Evolutionary conservation across 208 protist species (phyloP), one percentile per base, ranked within the genome.

Genomic region (Balamuthia mandrillaris): DNA sequence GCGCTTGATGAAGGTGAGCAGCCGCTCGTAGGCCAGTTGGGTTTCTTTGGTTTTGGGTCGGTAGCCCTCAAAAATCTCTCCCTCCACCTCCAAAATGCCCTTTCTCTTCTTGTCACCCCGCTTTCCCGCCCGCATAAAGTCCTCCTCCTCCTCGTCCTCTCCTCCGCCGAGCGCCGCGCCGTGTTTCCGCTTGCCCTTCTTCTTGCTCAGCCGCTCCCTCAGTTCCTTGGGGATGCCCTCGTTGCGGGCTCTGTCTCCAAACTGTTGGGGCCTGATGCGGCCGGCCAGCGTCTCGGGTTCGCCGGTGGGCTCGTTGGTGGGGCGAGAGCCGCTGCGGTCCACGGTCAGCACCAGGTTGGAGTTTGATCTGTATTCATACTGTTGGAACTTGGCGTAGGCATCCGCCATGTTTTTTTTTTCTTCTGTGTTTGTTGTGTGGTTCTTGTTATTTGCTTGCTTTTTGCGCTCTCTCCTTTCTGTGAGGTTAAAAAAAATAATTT

Each of bases 41-140:
- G 95, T 96, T n/a, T 95, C 93, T 45, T 78, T 82, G 1, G 95
- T 96, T 45, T 94, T 91, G 27, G 95, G 95, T 29, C 75, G 31
- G 84, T 96, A 70, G 77, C 56, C 56, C 27, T 70, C 52, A 39
- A 70, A 84, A 27, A 84, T 84, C 33, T 84, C 60, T n/a, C n/a
- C n/a, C n/a, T 51, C 31, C n/a, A 84, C 60, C 18, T 56, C 52
- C 52, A 84, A 41, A 24, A 84, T 56, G n/a, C n/a, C n/a, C n/a
- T n/a, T n/a, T n/a, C n/a, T n/a, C n/a, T n/a, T n/a, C n/a, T n/a
- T n/a, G n/a, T 70, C 77, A 18, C 47, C 56, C 49, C 37, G 33
- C 12, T 41, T 39, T 41, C 33, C 31, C 35, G 14, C 24, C 45
- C 44, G 61, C 3, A 41, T 12, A 18, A 35, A 16, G 16, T n/a